phyloP scores from a whole-genome alignment of 352 stramenopile species.

The Thraustochytrium sp. region DNA sequence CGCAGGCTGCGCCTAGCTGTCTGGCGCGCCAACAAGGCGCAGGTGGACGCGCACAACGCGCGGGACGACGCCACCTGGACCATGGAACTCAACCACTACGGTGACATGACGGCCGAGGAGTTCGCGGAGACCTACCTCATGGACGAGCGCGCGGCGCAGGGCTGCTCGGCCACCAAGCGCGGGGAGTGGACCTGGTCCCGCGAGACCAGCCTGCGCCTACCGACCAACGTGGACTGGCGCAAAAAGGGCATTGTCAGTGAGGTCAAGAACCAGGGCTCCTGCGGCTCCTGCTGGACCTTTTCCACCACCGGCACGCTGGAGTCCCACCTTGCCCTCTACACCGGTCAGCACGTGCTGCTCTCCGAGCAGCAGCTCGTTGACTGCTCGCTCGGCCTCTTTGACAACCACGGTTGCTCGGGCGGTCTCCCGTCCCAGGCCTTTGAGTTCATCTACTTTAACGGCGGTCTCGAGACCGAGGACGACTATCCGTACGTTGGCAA shows the following conservation, averaged over 20 bases:
- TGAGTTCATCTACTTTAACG: conserved; percentile 82
- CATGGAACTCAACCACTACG: conserved; percentile 54
- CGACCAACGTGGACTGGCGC: conserved; percentile 40
- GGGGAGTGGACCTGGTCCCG: not conserved
- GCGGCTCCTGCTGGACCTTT: conserved; percentile 53
- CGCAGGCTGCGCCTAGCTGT: not conserved
- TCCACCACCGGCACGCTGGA: conserved; percentile 49
- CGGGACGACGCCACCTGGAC: not conserved
- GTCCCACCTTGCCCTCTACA: conserved; percentile 62
- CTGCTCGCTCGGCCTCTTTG: conserved; percentile 75
- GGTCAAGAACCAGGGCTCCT: conserved; percentile 50
- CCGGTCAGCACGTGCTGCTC: conserved; percentile 73
- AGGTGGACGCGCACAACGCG: conserved; percentile 14
- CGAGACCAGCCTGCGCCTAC: not conserved
- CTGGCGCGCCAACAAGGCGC: not conserved
- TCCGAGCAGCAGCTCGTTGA: conserved; percentile 97
- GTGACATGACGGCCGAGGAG: conserved; percentile 53
- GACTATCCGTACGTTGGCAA: conserved; percentile 89
- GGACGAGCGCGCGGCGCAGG: not conserved
- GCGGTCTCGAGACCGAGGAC: conserved; percentile 82
- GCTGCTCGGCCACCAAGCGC: conserved; percentile 8
- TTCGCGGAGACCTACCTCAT: conserved; percentile 51
- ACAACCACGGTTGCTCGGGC: conserved; percentile 89
- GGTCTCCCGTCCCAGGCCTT: conserved; percentile 96
- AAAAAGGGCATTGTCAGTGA: conserved; percentile 30